Evolutionary conservation across 371 early-diverging fungal species (phyloP).

Genomic region (Coemansia sp.): DNA sequence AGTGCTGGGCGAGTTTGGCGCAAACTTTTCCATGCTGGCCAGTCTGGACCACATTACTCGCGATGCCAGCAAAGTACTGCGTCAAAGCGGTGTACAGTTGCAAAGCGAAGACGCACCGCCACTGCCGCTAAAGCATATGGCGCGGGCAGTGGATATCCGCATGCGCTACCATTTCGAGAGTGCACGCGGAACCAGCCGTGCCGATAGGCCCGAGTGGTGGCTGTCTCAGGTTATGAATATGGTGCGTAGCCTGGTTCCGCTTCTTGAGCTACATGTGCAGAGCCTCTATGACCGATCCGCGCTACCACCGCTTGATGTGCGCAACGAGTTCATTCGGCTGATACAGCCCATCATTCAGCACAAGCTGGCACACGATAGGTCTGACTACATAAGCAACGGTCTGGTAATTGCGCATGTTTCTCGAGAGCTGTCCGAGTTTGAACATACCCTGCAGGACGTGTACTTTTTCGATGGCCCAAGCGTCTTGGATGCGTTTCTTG

Average conservation of each 20-base stretch:
- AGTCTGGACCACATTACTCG: conserved; percentile 27
- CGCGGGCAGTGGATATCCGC: conserved; percentile 63
- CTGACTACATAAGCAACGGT: conserved; percentile 59
- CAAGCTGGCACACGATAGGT: conserved; percentile 63
- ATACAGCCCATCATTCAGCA: conserved; percentile 60
- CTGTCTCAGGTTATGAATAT: conserved; percentile 67
- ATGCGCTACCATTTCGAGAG: conserved; percentile 81
- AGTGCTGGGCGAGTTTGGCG: conserved; percentile 21
- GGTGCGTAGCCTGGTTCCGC: conserved; percentile 60
- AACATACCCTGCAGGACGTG: conserved; percentile 65
- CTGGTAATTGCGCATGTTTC: conserved; percentile 70
- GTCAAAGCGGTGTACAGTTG: conserved; percentile 8
- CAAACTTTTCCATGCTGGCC: conserved; percentile 26
- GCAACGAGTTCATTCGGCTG: conserved; percentile 71
- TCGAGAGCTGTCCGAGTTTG: conserved; percentile 72
- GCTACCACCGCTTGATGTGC: conserved; percentile 52
- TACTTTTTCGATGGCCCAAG: conserved; percentile 57
- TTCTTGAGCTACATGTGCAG: conserved; percentile 61
- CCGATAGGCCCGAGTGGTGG: conserved; percentile 90
- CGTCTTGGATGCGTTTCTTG: conserved; percentile 58
- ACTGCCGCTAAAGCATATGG: conserved; percentile 61
- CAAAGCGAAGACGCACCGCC: conserved; percentile 10
- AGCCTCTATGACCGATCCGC: conserved; percentile 54
- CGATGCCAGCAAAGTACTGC: conserved; percentile 12
- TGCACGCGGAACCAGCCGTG: conserved; percentile 71